phyloP scores from a whole-genome alignment of 805 yeast species.

The Priceomyces melissophilus region DNA sequence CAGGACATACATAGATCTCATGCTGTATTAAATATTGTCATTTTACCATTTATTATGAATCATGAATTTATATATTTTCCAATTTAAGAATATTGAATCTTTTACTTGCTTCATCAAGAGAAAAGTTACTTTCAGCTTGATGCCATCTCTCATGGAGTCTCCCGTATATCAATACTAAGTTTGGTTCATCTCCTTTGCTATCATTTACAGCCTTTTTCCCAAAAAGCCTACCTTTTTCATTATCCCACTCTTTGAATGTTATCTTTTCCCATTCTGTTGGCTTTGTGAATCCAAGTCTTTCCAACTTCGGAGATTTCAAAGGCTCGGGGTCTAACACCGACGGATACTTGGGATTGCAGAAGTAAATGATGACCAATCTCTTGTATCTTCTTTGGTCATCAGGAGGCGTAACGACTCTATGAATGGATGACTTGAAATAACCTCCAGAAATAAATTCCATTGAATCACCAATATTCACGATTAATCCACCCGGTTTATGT shows the following conservation, averaged over 20 bases:
- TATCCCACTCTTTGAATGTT: slow-evolving; percentile 28
- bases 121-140: slow-evolving; percentile 23
- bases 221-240: slow-evolving; percentile 44
- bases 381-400: slow-evolving; percentile 20
- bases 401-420: slow-evolving; percentile 26
- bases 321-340: slow-evolving; percentile 23
- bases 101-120: slow-evolving; percentile 24
- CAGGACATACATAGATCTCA: too few relatives aligned
- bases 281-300: slow-evolving; percentile 17
- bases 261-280: slow-evolving; percentile 28
- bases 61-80: neutral
- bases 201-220: slow-evolving; percentile 37
- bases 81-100: slow-evolving; percentile 20
- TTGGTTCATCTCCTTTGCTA: slow-evolving; percentile 33
- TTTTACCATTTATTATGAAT: too few relatives aligned
- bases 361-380: slow-evolving; percentile 24
- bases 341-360: slow-evolving; percentile 19
- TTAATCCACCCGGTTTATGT: slow-evolving; percentile 25
- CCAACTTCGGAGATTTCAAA: slow-evolving; percentile 21
- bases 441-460: slow-evolving; percentile 31
- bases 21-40: too few relatives aligned
- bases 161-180: slow-evolving; percentile 35
- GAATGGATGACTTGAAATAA: slow-evolving; percentile 24
- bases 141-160: slow-evolving; percentile 45
- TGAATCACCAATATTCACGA: slow-evolving; percentile 29